These are phyloP conservation scores for Graphilbum ipis-grandicollis DNA, from an alignment of 2,329 filamentous ascomycete species.

Conservation along the genomic window DNA sequence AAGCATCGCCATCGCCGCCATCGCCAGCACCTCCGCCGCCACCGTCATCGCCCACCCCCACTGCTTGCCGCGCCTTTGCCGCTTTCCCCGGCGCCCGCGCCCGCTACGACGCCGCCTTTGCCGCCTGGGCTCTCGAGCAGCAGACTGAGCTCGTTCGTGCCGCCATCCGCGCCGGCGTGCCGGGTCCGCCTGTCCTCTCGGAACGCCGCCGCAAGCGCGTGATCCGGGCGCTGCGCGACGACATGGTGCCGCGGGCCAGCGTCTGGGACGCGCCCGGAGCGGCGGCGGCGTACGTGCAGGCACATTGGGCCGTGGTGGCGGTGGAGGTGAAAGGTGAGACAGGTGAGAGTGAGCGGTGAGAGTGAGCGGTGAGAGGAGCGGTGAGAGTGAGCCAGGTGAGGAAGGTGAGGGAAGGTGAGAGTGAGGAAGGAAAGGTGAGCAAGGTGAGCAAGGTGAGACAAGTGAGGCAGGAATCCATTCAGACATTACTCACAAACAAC, in stretches of 20 bases:
- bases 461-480: too few relatives aligned
- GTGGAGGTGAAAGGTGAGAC: too few relatives aligned
- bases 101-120: constrained; percentile 26
- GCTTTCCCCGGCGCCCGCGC: constrained; percentile 25
- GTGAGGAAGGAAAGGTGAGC: too few relatives aligned
- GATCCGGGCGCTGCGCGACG: background rate
- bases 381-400: too few relatives aligned
- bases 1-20: constrained; percentile 21
- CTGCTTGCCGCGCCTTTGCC: constrained; percentile 30
- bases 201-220: constrained; percentile 16
- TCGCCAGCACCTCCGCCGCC: constrained; percentile 8
- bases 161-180: constrained; percentile 12
- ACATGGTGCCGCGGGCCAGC: background rate
- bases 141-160: constrained; percentile 24
- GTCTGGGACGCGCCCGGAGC: too few relatives aligned
- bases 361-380: too few relatives aligned
- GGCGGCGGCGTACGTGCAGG: too few relatives aligned
- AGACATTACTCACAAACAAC: too few relatives aligned
- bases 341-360: too few relatives aligned
- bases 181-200: constrained; percentile 10
- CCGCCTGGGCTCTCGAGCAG: constrained; percentile 22
- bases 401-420: too few relatives aligned
- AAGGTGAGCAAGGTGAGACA: too few relatives aligned
- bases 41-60: constrained; percentile 15
- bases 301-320: too few relatives aligned